These are phyloP conservation scores for Mucor circinelloides DNA, from an alignment of 371 early-diverging fungal species.

Conservation along the genomic window DNA sequence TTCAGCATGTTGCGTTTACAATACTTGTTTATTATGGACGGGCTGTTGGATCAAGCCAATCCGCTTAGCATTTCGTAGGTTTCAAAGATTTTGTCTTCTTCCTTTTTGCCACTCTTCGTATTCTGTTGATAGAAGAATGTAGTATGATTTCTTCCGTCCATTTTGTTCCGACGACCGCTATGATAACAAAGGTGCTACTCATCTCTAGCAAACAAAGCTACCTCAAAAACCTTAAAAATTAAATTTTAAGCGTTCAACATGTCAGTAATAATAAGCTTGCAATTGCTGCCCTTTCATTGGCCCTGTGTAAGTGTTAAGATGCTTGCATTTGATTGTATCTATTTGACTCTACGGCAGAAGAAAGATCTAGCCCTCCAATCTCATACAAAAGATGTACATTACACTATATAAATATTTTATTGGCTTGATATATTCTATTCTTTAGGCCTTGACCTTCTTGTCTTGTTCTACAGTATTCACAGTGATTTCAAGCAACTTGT, in stretches of 20 bases:
- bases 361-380: too few relatives aligned
- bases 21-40: too few relatives aligned
- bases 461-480: constrained; percentile 48
- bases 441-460: constrained; percentile 43
- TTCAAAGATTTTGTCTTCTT: not conserved
- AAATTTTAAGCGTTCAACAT: not conserved
- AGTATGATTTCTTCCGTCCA: not conserved
- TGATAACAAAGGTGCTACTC: not conserved
- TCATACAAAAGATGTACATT: not conserved
- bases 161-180: not conserved
- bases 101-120: not conserved
- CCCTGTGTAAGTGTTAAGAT: not conserved
- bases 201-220: not conserved
- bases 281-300: not conserved
- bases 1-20: too few relatives aligned
- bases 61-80: too few relatives aligned
- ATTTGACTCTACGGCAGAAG: not conserved
- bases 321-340: not conserved
- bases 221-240: not conserved
- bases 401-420: not conserved
- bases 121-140: not conserved
- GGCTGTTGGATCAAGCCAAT: too few relatives aligned
- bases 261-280: not conserved
- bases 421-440: not conserved
- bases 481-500: constrained; percentile 65